A percentile compares a stretch with the other conserved stretches of the same genome.
These are phyloP conservation scores for Juglanconis juglandina DNA, from an alignment of 2,329 filamentous ascomycete genomes.

Conservation along the genomic window DNA sequence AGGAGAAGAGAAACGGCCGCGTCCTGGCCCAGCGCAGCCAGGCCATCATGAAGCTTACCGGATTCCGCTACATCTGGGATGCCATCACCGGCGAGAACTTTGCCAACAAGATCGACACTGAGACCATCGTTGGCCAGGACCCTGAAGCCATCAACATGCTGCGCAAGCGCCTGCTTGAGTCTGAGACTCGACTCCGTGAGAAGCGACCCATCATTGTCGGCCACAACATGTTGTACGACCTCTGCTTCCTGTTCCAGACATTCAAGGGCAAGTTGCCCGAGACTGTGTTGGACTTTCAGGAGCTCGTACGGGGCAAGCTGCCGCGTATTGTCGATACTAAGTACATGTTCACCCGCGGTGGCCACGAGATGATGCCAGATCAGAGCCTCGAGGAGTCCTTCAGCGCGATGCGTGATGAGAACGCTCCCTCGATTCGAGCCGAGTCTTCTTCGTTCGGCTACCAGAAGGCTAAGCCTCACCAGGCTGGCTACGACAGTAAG, in stretches of 20 bases:
- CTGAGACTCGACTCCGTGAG: constrained; percentile 27
- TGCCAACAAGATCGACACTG: constrained; percentile 16
- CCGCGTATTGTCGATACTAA: constrained; percentile 62
- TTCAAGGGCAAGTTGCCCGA: constrained; percentile 58
- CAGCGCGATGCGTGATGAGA: background rate
- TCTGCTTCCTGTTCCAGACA: constrained; percentile 60
- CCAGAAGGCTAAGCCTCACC: constrained; percentile 36
- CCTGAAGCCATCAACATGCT: constrained; percentile 2
- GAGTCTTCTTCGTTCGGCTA: background rate
- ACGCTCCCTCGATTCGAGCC: constrained; percentile 1
- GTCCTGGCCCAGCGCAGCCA: background rate
- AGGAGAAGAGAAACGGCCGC: background rate
- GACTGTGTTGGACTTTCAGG: constrained; percentile 50
- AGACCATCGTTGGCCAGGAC: constrained; percentile 7
- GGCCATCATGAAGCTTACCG: constrained; percentile 21
- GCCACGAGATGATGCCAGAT: constrained; percentile 68
- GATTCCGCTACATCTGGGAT: constrained; percentile 31
- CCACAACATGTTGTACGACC: constrained; percentile 63
- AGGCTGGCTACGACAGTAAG: constrained; percentile 60
- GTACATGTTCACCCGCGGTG: constrained; percentile 66
- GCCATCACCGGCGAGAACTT: constrained; percentile 30
- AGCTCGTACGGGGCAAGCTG: constrained; percentile 44
- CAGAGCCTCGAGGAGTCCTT: constrained; percentile 20
- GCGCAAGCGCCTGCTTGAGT: constrained; percentile 20
- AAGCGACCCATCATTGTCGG: constrained; percentile 49